Percentiles rank a stretch among this genome's conserved stretches.
Evolutionary conservation across 768 basidiomycete species (phyloP).

Genomic region (Roridomyces roridus): DNA sequence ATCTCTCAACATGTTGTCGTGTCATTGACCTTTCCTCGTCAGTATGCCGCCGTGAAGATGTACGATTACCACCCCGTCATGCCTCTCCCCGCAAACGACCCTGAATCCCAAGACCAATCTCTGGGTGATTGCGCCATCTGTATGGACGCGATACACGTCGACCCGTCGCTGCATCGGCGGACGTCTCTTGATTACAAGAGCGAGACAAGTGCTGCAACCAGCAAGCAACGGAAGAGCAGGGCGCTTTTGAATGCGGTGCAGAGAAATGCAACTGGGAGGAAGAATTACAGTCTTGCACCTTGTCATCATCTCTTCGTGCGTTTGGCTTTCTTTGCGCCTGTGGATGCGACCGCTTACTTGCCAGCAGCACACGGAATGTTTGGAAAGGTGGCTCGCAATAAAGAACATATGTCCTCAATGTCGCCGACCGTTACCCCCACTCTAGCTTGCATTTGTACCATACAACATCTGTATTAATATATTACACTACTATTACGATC

Average conservation of each 20-base stretch:
- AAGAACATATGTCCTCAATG: slow-evolving; percentile 96
- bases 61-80: slow-evolving; percentile 90
- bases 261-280: slow-evolving; percentile 53
- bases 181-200: slow-evolving; percentile 43
- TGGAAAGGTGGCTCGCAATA: slow-evolving; percentile 84
- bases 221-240: slow-evolving; percentile 35
- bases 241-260: slow-evolving; percentile 53
- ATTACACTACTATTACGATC: no score
- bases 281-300: slow-evolving; percentile 84
- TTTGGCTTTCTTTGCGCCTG: slow-evolving; percentile 30
- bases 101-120: slow-evolving; percentile 77
- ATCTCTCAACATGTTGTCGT: no score
- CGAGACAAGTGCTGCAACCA: slow-evolving; percentile 26
- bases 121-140: slow-evolving; percentile 92
- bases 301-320: slow-evolving; percentile 90
- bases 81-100: slow-evolving; percentile 59
- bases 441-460: slow-evolving; percentile 45
- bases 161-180: slow-evolving; percentile 44
- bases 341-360: no score
- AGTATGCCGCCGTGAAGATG: slow-evolving; percentile 65
- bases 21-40: no score
- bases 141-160: slow-evolving; percentile 82
- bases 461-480: not conserved
- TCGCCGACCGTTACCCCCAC: slow-evolving; percentile 80
- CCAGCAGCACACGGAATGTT: slow-evolving; percentile 89